Evolutionary conservation across 345 rosid genomes (phyloP), one percentile per base, ranked within the genome.

Genomic region (Ceriops decandra): DNA sequence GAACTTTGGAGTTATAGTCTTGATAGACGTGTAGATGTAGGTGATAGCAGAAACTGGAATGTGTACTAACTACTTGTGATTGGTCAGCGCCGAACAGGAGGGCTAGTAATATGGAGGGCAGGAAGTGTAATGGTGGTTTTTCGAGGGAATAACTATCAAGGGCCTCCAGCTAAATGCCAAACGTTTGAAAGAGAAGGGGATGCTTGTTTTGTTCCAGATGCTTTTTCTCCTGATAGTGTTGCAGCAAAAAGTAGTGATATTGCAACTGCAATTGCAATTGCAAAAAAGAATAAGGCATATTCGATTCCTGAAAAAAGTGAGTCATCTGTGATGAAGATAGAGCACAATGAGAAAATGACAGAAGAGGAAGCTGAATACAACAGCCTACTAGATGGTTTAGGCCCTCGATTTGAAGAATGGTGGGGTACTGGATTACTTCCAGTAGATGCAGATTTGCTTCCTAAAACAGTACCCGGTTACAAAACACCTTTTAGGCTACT

Each of bases 381-480:
- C 72, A 73, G 68, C 60, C 72, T 95, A 63, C 70, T 95, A 66
- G 99, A 95, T 76, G 86, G 90, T 76, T 82, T 95, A 70, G 99
- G 99, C 36, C 90, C 96, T 68, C 93, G 97, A 60, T 95, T 92
- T 66, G 87, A 86, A 20, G 99, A 87, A 76, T 92, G 93, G 92
- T 95, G 99, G 99, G 99, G 99, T 54, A 95, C 98, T 17, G 99
- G 99, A 66, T 77, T 95, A 32, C 89, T 92, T 63, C 99, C 98
- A 1, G 97, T 95, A 64, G 89, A 95, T 83, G 99, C 98, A 24
- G 98, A 92, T 82, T 79, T 86, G 56, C 96, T 95, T 76, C 95
- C 97, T 76, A 84, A 79, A 54, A 87, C 82, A 60, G 65, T 95
- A 84, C 86, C 92, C 36, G 95, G 84, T 64, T 95, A 90, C 68